Conservation (phyloP, 805 yeast genomes). For the Teunomyces tritomae region DNA sequence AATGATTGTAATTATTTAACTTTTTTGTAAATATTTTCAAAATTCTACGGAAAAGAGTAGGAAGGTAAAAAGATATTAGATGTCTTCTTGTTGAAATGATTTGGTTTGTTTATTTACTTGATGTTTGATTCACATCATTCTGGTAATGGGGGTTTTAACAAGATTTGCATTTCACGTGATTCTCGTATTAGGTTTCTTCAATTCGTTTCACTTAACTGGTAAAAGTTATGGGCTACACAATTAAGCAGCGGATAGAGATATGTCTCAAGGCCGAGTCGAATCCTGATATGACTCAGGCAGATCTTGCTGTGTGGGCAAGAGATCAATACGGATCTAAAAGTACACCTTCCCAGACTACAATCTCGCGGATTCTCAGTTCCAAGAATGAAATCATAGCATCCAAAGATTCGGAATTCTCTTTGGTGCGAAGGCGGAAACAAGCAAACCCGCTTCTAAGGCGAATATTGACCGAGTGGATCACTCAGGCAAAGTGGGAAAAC, state of each 20-base stretch:
- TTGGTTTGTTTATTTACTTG: too few species aligned
- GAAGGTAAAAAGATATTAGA: background rate
- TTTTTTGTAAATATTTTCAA: background rate
- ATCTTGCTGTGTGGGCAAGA: slow-evolving; percentile 64
- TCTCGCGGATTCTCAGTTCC: slow-evolving; percentile 56
- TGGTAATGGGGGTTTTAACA: too few species aligned
- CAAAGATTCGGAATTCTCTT: slow-evolving; percentile 50
- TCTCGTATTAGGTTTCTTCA: background rate
- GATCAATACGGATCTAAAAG: slow-evolving; percentile 47
- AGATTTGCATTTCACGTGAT: background rate
- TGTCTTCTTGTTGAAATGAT: too few species aligned
- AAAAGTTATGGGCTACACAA: slow-evolving; percentile 50
- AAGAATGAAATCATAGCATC: slow-evolving; percentile 52
- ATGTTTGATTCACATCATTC: too few species aligned
- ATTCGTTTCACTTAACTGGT: background rate
- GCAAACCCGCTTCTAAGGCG: slow-evolving; percentile 52
- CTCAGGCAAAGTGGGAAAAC: slow-evolving; percentile 65
- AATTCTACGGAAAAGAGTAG: background rate
- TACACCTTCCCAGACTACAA: slow-evolving; percentile 67
- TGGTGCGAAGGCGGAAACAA: slow-evolving; percentile 53
- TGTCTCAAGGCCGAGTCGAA: slow-evolving; percentile 67
- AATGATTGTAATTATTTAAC: background rate
- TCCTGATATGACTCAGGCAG: slow-evolving; percentile 66
- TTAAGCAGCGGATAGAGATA: slow-evolving; percentile 63
- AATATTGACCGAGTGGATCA: slow-evolving; percentile 68